A percentile compares a stretch with the other conserved stretches of the same genome.
Conservation (phyloP, 768 basidiomycete species). For the Multifurca ochricompacta region DNA sequence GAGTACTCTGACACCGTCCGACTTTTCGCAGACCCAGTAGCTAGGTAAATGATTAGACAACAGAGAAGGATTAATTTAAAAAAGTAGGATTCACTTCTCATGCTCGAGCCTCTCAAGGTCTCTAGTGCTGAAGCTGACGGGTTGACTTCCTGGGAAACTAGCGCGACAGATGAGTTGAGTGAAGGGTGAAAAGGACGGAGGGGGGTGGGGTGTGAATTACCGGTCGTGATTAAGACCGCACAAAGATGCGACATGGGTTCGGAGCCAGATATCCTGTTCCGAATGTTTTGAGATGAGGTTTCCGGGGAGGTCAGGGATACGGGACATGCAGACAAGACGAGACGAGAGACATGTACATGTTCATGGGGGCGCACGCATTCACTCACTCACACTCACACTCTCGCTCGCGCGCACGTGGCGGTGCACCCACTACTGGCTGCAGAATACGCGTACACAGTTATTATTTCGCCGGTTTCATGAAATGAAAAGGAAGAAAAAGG, state of each 20-base stretch:
- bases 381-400: no score
- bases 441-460: neutral
- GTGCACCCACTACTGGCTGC: neutral
- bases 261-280: constrained; percentile 60
- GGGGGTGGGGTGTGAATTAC: constrained; percentile 31
- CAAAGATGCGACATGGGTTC: constrained; percentile 49
- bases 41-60: constrained; percentile 33
- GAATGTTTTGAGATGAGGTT: constrained; percentile 44
- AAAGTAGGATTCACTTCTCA: constrained; percentile 57
- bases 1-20: constrained; percentile 88
- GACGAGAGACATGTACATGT: no score
- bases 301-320: constrained; percentile 68
- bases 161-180: neutral
- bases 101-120: constrained; percentile 72
- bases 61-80: neutral
- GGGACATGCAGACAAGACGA: constrained; percentile 20
- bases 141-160: constrained; percentile 95
- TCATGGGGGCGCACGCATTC: neutral
- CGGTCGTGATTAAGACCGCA: constrained; percentile 59
- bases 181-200: neutral
- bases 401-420: constrained; percentile 5
- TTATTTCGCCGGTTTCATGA: constrained; percentile 2
- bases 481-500: no score
- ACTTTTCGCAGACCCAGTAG: constrained; percentile 99
- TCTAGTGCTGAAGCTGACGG: constrained; percentile 73